Base-by-base conservation (phyloP, 2,329 filamentous ascomycete genomes). In the Fusarium floridanum region DNA sequence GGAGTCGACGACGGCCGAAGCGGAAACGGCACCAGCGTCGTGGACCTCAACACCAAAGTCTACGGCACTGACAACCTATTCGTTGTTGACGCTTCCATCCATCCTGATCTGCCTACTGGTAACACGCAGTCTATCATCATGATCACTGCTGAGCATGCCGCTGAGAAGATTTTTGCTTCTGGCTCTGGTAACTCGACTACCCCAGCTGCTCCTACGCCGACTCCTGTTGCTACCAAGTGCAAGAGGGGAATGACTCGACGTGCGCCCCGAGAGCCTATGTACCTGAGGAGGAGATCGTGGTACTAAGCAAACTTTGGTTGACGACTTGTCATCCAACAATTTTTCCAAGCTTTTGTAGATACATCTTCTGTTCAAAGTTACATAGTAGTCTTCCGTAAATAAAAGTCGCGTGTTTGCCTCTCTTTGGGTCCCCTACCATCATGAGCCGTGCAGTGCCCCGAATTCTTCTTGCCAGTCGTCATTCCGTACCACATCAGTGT, bases 51-150 rank as follows among this genome's bases (percentile, higher is more conserved):
- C 79, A 88, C 88, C 61, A 88, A 86, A 78, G 88, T 91, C 5
- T 91, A 88, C 73, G 89, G 89, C 53, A 91, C 88, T 0, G 87
- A 90, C 69, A 91, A 91, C 80, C 81, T 91, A 56, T 91, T 90
- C 76, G 87, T 91, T 14, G 88, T 92, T 4, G 90, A 92, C 70
- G 90, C 88, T 0, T 87, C 87, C 24, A 89, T 92, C 72, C 90
- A 91, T 82, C 90, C 91, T 0, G 90, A 80, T 50, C 20, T 79
- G 39, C 77, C 77, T 3, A 79, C 77, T 0, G 77, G 77, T 6
- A 79, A 79, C 72, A 79, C 77, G 1, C 77, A 79, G 68, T 70
- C 77, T 4, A 79, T 79, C 50, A 79, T 79, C 57, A 79, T 79
- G 77, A 72, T 79, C 8, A 76, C 73, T 2, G 77, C 77, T 1